Base-by-base conservation (phyloP, 805 yeast genomes). In the Maudiozyma barnettii region DNA sequence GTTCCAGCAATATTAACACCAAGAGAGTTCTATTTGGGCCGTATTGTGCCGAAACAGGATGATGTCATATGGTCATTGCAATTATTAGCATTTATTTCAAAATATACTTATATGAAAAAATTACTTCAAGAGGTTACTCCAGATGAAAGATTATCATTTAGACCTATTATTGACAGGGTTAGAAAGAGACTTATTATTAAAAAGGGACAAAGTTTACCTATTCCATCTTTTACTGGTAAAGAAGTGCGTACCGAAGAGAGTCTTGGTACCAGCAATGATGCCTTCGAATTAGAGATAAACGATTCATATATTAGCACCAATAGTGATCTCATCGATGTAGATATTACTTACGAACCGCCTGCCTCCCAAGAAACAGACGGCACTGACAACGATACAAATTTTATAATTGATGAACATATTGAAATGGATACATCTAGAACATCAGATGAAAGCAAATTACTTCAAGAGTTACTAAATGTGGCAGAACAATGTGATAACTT, bases 11-110 rank as follows among this genome's bases (percentile, higher is more conserved):
- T 69, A 8, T 54, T 67, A 7, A 62, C 68, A 1, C 85, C 85
- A 20, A 69, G 87, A 45, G 65, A 66, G 21, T 81, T 81, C 56
- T 64, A 71, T 42, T 67, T 83, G 39, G 95, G 95, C 1, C 79
- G 81, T 20, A 74, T 90, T n/a, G 76, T 89, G 5, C 97, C 97
- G 1, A 77, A 87, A 48, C 95, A 86, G 52, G 97, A 91, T 61
- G 99, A 91, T 60, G 86, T 91, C 16, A 81, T 88, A 35, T 89
- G 96, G 96, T 84, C 95, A 4, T 70, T 91, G 46, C 98, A 91
- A 64, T 73, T 93, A 19, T 66, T 93, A 44, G 98, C 98, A 13
- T 91, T 89, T 64, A 86, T 90, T 39, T 89, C 97, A 4, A 91
- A 91, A 65, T 91, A 93, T 59, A 82, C 96, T 0, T 76, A 79